These are phyloP conservation scores for Fusarium siculi DNA, from an alignment of 2,329 filamentous ascomycete genomes.

Conservation along the genomic window DNA sequence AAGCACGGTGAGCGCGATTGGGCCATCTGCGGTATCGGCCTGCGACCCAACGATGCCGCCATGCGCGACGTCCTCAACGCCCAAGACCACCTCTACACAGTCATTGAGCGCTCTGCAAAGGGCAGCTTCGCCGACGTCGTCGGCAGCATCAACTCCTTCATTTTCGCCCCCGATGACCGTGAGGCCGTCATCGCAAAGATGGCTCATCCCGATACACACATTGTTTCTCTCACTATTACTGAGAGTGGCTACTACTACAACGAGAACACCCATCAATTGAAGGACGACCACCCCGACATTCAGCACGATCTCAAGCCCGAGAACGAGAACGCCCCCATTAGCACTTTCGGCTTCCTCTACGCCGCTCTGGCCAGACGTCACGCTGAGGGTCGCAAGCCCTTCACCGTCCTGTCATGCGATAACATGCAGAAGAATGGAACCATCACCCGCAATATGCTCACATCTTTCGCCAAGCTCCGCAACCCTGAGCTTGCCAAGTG, in stretches of 20 bases:
- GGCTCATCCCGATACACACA: constrained; percentile 64
- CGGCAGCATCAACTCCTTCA: constrained; percentile 63
- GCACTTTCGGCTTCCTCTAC: constrained; percentile 64
- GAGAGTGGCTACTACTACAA: constrained; percentile 68
- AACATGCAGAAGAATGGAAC: constrained; percentile 68
- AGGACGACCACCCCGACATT: constrained; percentile 60
- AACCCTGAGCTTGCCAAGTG: constrained; percentile 60
- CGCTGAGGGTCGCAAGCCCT: constrained; percentile 59
- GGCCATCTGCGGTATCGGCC: constrained; percentile 63
- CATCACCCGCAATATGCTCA: constrained; percentile 63
- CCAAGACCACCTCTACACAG: constrained; percentile 64
- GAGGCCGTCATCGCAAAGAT: constrained; percentile 65
- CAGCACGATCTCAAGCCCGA: constrained; percentile 58
- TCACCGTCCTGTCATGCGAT: constrained; percentile 66
- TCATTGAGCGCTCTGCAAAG: constrained; percentile 63
- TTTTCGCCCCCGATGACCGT: constrained; percentile 62
- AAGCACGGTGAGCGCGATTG: constrained; percentile 57
- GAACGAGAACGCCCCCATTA: constrained; percentile 56
- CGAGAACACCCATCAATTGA: constrained; percentile 65
- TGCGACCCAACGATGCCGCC: constrained; percentile 59
- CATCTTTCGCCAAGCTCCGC: constrained; percentile 59
- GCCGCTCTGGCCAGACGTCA: constrained; percentile 60
- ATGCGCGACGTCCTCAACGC: constrained; percentile 62
- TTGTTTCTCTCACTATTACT: constrained; percentile 66
- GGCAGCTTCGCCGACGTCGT: constrained; percentile 60